Evolutionary conservation across 2,329 filamentous ascomycete genomes (phyloP), one percentile per base, ranked within the genome.

Genomic region (Fusarium anguioides): DNA sequence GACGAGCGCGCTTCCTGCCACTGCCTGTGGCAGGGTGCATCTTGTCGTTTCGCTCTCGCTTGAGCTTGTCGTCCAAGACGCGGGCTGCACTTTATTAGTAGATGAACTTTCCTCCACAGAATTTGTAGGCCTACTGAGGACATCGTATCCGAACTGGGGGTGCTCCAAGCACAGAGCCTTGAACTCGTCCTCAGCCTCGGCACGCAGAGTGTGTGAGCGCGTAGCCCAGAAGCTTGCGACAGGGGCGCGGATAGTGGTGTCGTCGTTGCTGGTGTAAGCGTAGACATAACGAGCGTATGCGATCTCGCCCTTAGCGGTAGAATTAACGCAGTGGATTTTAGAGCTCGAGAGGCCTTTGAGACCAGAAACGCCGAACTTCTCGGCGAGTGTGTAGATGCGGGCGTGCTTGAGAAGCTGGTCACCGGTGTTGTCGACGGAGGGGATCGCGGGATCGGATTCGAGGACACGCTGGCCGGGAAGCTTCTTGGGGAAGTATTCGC

Each of bases 241-340:
- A 10, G 70, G 70, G 4, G 70, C 70, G 31, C 70, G 68, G 17
- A 72, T 72, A 4, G 64, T 60, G 2, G 37, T 35, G n/a, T 72
- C 70, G 55, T 72, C 53, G 40, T 41, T 51, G 26, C 18, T 55
- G 40, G 70, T 72, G 27, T 64, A 72, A 20, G 66, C 57, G 1
- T 72, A 72, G 14, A 72, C 70, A 24, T 72, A 97, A 76, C 93
- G 89, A 10, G 94, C 94, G 78, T 97, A 97, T 24, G 90, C 88
- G 75, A 97, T 94, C 83, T 97, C 94, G 77, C 93, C 94, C 80
- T 90, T 91, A 33, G 93, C 93, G 1, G 92, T 96, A 41, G 91
- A 93, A 75, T 94, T 91, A 73, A 97, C 91, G 77, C 92, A 92
- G 82, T 97, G 93, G 73, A 97, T 97, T 83, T 97, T 97, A 76